Evolutionary conservation across 2,329 filamentous ascomycete genomes (phyloP), one percentile per base, ranked within the genome.

Genomic region (Chrysoporthe austroafricana): DNA sequence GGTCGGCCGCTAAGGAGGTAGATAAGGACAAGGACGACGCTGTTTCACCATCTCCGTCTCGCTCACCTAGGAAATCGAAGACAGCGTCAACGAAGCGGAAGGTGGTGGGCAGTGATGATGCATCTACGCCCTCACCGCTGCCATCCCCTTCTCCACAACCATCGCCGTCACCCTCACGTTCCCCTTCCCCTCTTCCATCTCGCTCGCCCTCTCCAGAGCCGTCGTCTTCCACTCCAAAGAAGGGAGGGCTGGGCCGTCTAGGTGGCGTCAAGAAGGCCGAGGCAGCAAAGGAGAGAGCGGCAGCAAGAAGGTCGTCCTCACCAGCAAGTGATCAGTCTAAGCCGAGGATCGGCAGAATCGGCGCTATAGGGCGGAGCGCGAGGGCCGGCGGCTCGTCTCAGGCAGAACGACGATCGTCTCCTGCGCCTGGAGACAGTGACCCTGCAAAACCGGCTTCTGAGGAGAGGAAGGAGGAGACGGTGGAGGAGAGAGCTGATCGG

Each of bases 401-500:
- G 32, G 63, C 46, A 21, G 63, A 26, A 43, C 11, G 18, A 18
- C 32, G n/a, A 48, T 62, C 64, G 2, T 62, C 59, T 16, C 57
- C 62, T 9, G 61, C 43, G 44, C 58, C 46, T 34, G 68, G 13
- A 18, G 50, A 26, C n/a, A 39, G 11, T 14, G 34, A 3, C 13
- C 26, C 26, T 5, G 48, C 34, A 18, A 42, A 85, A 67, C 72
- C 74, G 42, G 66, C 76, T 52, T 58, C 72, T 21, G 75, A 77
- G 70, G 73, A 77, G 16, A 73, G 76, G 62, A 72, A 74, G 39
- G 78, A 80, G 66, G 82, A 83, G 69, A 82, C 79, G 0, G 82
- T 81, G 3, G 76, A 79, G 70, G 81, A 84, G 62, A 76, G 80
- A 36, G 84, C 84, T 2, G 82, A 85, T 67, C 78, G 83, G 46